Percentiles rank a stretch among this genome's conserved stretches.
These are phyloP conservation scores for Aspergillus fructus DNA, from an alignment of 2,329 filamentous ascomycete species.

Conservation along the genomic window DNA sequence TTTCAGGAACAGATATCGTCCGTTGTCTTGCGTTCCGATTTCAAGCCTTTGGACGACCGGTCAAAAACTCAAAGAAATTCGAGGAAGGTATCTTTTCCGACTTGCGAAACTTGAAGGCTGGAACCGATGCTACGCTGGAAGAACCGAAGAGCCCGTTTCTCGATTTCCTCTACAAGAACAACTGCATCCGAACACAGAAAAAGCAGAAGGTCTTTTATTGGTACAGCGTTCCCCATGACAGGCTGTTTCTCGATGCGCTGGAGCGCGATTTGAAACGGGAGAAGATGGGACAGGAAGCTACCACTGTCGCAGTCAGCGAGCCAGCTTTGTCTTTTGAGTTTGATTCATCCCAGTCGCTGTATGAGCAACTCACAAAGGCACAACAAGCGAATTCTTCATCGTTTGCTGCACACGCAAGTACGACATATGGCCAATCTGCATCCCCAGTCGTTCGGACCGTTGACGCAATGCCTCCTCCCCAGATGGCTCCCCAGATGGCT, in stretches of 20 bases:
- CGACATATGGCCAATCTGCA: constrained; percentile 66
- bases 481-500: constrained; percentile 80
- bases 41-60: constrained; percentile 95
- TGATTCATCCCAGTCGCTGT: constrained; percentile 97
- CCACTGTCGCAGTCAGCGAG: constrained; percentile 93
- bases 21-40: constrained; percentile 97
- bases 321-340: constrained; percentile 98
- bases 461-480: constrained; percentile 86
- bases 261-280: constrained; percentile 97
- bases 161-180: constrained; percentile 99
- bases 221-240: constrained; percentile 98
- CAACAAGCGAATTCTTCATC: constrained; percentile 98
- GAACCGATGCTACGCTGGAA: constrained; percentile 95
- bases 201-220: constrained; percentile 99
- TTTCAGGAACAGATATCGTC: constrained; percentile 97
- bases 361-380: constrained; percentile 98
- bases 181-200: constrained; percentile 99
- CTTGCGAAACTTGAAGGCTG: constrained; percentile 94
- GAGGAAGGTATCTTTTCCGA: constrained; percentile 99
- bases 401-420: constrained; percentile 77
- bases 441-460: constrained; percentile 88
- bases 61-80: constrained; percentile 99
- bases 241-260: constrained; percentile 93
- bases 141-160: constrained; percentile 98
- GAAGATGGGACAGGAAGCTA: constrained; percentile 99